Percentiles rank a stretch among this genome's conserved stretches.
These are phyloP conservation scores for Pseudogymnoascus sp. DNA, from an alignment of 2,329 filamentous ascomycete genomes.

Conservation along the genomic window DNA sequence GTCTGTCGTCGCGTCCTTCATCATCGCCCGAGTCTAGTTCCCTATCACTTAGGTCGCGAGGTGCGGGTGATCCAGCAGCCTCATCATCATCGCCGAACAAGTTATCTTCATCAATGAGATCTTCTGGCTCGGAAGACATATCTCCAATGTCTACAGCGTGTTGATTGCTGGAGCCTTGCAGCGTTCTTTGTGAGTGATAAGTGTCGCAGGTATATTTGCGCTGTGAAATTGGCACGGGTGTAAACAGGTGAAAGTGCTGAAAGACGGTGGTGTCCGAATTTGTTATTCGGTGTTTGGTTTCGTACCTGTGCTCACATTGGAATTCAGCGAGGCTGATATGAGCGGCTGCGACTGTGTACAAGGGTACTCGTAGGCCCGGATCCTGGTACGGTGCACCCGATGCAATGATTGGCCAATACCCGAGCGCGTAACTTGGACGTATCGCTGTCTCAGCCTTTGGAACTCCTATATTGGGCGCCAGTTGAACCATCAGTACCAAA, in stretches of 20 bases:
- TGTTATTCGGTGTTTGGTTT: not conserved
- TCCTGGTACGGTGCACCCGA: not conserved
- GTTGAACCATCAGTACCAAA: constrained; percentile 2
- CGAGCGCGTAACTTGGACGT: constrained; percentile 8
- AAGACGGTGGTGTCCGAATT: not conserved
- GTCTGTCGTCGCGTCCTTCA: constrained; percentile 53
- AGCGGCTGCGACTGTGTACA: constrained; percentile 1
- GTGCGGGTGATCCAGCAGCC: constrained; percentile 9
- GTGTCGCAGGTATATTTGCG: not conserved
- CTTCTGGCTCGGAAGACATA: constrained; percentile 22
- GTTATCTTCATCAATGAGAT: constrained; percentile 46
- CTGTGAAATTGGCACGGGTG: not conserved
- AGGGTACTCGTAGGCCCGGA: not conserved
- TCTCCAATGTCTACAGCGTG: not conserved
- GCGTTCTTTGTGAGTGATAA: not conserved
- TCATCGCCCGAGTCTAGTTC: constrained; percentile 56
- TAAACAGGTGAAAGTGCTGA: not conserved
- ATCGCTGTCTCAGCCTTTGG: constrained; percentile 7
- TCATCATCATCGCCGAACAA: constrained; percentile 52
- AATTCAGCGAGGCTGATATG: constrained; percentile 7
- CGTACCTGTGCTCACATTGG: constrained; percentile 1
- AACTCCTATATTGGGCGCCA: constrained; percentile 6
- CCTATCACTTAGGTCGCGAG: constrained; percentile 46
- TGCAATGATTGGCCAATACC: not conserved
- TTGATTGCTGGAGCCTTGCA: not conserved